Evolutionary conservation across 176 grass and related monocot species (phyloP).

Genomic region (Oryza longistaminata): DNA sequence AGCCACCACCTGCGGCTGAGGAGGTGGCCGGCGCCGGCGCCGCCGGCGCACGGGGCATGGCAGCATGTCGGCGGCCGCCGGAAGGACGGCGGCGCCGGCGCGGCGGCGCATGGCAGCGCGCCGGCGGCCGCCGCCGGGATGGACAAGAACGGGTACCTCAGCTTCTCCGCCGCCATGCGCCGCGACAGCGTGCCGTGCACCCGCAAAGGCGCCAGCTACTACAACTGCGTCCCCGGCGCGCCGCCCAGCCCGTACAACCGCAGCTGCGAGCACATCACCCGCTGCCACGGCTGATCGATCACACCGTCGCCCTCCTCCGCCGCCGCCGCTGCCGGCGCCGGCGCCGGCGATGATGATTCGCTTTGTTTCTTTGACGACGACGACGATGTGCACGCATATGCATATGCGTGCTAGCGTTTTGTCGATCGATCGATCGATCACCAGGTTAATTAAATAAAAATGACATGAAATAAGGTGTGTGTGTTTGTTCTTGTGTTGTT

Average conservation of each 20-base stretch:
- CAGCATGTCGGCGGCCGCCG: conserved; percentile 34
- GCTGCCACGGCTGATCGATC: conserved; percentile 59
- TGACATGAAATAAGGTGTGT: conserved; percentile 18
- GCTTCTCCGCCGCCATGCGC: conserved; percentile 60
- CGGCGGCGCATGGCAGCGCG: conserved; percentile 24
- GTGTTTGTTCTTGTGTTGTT: not conserved
- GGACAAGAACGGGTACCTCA: conserved; percentile 45
- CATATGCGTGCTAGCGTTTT: too few relatives aligned
- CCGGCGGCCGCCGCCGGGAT: not conserved
- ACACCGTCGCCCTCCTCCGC: too few relatives aligned
- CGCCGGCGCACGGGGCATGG: not conserved
- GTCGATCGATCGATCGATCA: not conserved
- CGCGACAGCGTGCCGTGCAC: conserved; percentile 63
- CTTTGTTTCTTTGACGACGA: not conserved
- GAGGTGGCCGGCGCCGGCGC: too few relatives aligned
- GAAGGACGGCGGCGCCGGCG: too few relatives aligned
- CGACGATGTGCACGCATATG: too few relatives aligned
- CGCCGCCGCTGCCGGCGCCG: not conserved
- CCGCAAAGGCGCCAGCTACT: conserved; percentile 72
- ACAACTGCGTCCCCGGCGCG: conserved; percentile 71
- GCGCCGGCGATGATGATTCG: not conserved
- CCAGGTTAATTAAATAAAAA: not conserved
- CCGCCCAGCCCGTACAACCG: conserved; percentile 76
- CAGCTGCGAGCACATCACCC: conserved; percentile 67
- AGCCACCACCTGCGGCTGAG: too few relatives aligned